A percentile compares a stretch with the other conserved stretches of the same genome.
Conservation (phyloP, 495 filamentous ascomycete genomes). For the Chaetomium tenue region DNA sequence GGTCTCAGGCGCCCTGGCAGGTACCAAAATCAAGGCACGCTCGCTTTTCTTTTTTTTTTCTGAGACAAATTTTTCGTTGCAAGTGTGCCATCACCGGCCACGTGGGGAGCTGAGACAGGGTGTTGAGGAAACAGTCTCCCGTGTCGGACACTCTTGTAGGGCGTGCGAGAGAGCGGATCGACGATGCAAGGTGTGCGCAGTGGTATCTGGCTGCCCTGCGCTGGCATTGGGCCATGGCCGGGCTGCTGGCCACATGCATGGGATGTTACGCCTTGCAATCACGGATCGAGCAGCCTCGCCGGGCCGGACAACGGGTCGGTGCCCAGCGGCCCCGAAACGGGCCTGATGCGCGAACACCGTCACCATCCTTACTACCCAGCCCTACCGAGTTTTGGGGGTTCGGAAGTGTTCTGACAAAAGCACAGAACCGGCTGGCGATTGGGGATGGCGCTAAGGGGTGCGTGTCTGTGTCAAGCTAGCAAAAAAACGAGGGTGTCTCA, state of each 20-base stretch:
- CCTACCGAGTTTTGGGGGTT: background rate
- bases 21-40: no score
- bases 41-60: no score
- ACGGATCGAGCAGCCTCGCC: conserved; percentile 12
- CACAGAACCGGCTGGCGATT: background rate
- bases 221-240: conserved; percentile 1
- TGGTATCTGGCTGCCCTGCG: background rate
- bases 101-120: background rate
- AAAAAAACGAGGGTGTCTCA: background rate
- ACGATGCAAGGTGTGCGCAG: background rate
- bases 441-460: background rate
- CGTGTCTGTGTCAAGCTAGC: background rate
- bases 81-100: background rate
- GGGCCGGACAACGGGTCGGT: background rate
- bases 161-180: no score
- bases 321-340: conserved; percentile 6
- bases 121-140: background rate
- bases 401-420: background rate
- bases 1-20: no score
- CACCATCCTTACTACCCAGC: background rate
- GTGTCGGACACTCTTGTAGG: no score
- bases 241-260: background rate
- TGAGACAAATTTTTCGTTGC: conserved; percentile 1
- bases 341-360: background rate
- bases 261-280: background rate